Conservation (phyloP, 768 basidiomycete genomes). For the Tricholoma terreum region DNA sequence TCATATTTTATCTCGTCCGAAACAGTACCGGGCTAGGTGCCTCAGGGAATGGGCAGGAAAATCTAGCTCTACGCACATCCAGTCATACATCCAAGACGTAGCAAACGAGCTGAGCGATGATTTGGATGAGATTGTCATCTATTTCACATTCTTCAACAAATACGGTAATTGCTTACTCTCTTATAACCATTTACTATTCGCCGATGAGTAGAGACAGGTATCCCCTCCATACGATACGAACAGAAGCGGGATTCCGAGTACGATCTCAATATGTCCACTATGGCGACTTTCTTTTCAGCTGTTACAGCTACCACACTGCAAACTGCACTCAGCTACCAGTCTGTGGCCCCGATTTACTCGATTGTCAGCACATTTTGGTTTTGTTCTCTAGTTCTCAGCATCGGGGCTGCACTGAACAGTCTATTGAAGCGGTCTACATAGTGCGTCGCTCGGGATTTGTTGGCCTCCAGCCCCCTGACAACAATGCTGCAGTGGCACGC, state of each 20-base stretch:
- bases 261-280: slow-evolving; percentile 10
- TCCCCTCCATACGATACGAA: slow-evolving; percentile 12
- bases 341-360: not conserved
- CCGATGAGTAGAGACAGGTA: too few relatives aligned
- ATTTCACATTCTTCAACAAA: slow-evolving; percentile 3
- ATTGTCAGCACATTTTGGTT: slow-evolving; percentile 14
- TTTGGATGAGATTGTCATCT: not conserved
- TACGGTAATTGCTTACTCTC: too few relatives aligned
- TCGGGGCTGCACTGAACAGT: too few relatives aligned
- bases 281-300: slow-evolving; percentile 22
- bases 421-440: slow-evolving; percentile 17
- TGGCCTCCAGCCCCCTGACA: not conserved
- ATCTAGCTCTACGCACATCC: too few relatives aligned
- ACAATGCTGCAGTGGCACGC: slow-evolving; percentile 3
- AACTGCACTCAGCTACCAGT: too few relatives aligned
- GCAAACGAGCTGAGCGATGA: slow-evolving; percentile 4
- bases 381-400: too few relatives aligned
- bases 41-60: too few relatives aligned
- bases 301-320: slow-evolving; percentile 19
- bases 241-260: slow-evolving; percentile 9
- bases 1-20: too few relatives aligned
- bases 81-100: slow-evolving; percentile 7
- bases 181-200: not conserved
- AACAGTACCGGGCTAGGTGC: too few relatives aligned
- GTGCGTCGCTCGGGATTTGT: not conserved